These are phyloP conservation scores for Exsudoporus floridanus DNA, from an alignment of 1,284 basidiomycete species.

Conservation along the genomic window DNA sequence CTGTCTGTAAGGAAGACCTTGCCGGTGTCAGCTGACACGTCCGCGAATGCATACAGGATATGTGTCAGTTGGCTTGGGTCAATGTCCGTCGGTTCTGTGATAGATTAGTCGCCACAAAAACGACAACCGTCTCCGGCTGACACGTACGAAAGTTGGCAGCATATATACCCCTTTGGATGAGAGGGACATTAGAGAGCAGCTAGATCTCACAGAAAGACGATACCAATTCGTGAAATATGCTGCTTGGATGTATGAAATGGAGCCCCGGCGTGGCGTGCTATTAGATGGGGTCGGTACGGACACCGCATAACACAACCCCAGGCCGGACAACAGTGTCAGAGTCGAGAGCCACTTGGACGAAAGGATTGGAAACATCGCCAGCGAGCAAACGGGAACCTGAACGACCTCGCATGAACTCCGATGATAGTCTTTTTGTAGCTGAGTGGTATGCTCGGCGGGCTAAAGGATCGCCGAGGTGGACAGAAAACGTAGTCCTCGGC, in stretches of 20 bases:
- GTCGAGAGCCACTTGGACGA: slow-evolving; percentile 3
- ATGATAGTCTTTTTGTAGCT: slow-evolving; percentile 19
- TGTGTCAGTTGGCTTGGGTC: slow-evolving; percentile 62
- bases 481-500: slow-evolving; percentile 14
- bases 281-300: slow-evolving; percentile 10
- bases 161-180: slow-evolving; percentile 69
- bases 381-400: neutral
- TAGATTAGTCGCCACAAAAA: slow-evolving; percentile 18
- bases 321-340: slow-evolving; percentile 11
- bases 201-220: slow-evolving; percentile 9
- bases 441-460: neutral
- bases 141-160: slow-evolving; percentile 72
- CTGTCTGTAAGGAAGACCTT: slow-evolving; percentile 71
- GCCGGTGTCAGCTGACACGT: slow-evolving; percentile 68
- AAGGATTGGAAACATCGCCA: neutral
- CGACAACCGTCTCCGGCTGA: neutral
- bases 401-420: neutral
- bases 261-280: slow-evolving; percentile 47
- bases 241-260: slow-evolving; percentile 50
- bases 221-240: slow-evolving; percentile 72
- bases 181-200: neutral
- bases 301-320: slow-evolving; percentile 12
- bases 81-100: slow-evolving; percentile 59
- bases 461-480: slow-evolving; percentile 6
- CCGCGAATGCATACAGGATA: slow-evolving; percentile 85